Conservation (phyloP, 768 basidiomycete genomes). For the Dentipellis sp. region DNA sequence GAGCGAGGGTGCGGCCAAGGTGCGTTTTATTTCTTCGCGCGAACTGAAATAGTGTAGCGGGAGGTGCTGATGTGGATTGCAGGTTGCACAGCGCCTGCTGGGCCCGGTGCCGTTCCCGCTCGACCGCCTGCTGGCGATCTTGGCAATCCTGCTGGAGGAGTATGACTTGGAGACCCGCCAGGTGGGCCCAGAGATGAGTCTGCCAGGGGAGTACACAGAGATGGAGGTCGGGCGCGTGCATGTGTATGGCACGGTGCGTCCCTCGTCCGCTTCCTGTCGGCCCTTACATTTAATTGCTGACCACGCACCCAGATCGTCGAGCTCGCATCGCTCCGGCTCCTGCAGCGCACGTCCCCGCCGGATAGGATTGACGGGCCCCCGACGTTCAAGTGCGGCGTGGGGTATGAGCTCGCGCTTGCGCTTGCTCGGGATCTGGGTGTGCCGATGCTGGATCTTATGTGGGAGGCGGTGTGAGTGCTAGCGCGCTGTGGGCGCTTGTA, state of each 20-base stretch:
- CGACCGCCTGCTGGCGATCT: conserved; percentile 72
- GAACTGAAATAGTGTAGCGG: neutral
- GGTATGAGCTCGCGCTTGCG: conserved; percentile 41
- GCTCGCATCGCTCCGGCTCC: conserved; percentile 50
- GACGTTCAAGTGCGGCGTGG: conserved; percentile 66
- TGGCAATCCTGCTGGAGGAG: conserved; percentile 71
- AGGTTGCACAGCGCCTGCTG: conserved; percentile 71
- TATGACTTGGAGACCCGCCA: conserved; percentile 45
- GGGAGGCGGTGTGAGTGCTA: conserved; percentile 31
- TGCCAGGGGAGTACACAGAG: conserved; percentile 67
- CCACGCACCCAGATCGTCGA: conserved; percentile 45
- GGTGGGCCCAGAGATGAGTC: conserved; percentile 35
- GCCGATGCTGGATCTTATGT: conserved; percentile 54
- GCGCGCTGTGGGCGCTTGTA: too few species aligned
- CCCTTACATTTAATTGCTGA: neutral
- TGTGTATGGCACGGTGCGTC: conserved; percentile 48
- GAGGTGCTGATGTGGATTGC: neutral
- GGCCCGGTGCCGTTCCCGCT: conserved; percentile 75
- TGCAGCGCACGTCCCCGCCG: conserved; percentile 51
- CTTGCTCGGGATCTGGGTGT: conserved; percentile 56
- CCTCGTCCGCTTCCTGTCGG: neutral
- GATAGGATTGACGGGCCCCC: conserved; percentile 66
- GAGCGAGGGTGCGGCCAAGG: conserved; percentile 19
- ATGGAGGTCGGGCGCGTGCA: conserved; percentile 60
- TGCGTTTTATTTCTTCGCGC: conserved; percentile 2